phyloP scores from a whole-genome alignment of 306 rosid species.

The Dalbergia cochinchinensis region DNA sequence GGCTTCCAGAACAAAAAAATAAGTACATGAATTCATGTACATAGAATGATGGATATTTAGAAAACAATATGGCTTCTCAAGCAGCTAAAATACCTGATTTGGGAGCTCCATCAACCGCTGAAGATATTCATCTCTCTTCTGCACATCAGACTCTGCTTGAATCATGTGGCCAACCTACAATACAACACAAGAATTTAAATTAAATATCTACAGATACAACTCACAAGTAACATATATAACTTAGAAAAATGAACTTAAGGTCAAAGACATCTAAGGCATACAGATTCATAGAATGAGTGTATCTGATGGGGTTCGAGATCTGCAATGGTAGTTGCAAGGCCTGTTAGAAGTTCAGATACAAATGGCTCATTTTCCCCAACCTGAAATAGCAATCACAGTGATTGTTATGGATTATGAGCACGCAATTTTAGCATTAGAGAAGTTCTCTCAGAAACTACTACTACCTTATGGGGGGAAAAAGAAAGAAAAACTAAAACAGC shows the following conservation, averaged over 20 bases:
- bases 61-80: conserved; percentile 9
- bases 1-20: not conserved
- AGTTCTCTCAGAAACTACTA: not conserved
- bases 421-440: not conserved
- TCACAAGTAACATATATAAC: not conserved
- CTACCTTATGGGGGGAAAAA: too few species aligned
- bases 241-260: not conserved
- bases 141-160: conserved; percentile 93
- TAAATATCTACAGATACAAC: not conserved
- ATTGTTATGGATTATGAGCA: conserved; percentile 1
- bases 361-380: conserved; percentile 97
- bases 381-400: conserved; percentile 56
- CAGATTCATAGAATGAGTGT: conserved; percentile 96
- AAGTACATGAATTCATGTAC: not conserved
- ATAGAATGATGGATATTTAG: conserved; percentile 1
- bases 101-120: conserved; percentile 95
- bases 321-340: conserved; percentile 86
- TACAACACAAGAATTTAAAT: conserved; percentile 11
- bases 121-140: conserved; percentile 90
- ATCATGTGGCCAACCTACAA: conserved; percentile 92
- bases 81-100: conserved; percentile 70
- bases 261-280: conserved; percentile 48
- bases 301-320: conserved; percentile 97
- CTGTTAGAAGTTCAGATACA: conserved; percentile 91
- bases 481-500: too few species aligned